Conservation (phyloP, 2,329 filamentous ascomycete genomes). For the Cordyceps farinosa region DNA sequence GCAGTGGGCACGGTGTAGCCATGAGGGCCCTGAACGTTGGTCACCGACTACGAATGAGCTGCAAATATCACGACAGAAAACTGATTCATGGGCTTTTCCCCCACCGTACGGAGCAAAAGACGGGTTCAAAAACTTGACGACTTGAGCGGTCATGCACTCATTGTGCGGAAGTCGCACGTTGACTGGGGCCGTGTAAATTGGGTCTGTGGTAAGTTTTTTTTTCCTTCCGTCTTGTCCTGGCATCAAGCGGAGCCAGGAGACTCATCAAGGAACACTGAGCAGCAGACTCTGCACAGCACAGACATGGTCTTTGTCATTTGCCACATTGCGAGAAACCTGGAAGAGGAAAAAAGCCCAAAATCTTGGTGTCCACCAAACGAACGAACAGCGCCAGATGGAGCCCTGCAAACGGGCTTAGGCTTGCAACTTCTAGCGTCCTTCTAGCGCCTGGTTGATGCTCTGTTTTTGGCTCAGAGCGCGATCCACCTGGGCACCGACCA, state of each 20-base stretch:
- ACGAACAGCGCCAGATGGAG: no score
- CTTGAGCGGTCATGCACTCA: background rate
- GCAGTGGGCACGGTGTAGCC: background rate
- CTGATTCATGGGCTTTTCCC: background rate
- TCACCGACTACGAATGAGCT: background rate
- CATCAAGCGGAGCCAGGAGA: no score
- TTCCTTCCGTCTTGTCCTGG: background rate
- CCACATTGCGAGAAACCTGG: background rate
- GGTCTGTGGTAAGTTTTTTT: background rate
- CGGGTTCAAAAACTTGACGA: background rate
- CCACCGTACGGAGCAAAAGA: background rate
- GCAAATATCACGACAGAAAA: background rate
- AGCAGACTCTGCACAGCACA: no score
- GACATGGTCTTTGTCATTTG: background rate
- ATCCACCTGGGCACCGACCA: constrained; percentile 11
- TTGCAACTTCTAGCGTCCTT: constrained; percentile 20
- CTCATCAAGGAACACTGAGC: no score
- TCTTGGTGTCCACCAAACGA: no score
- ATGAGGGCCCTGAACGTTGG: background rate
- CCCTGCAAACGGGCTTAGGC: background rate
- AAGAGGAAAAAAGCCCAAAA: background rate
- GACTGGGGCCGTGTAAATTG: background rate
- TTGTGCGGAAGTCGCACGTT: background rate
- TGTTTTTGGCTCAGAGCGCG: background rate
- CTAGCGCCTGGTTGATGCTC: constrained; percentile 23